Evolutionary conservation across 1,284 basidiomycete species (phyloP).

Genomic region (Marasmius oreades): DNA sequence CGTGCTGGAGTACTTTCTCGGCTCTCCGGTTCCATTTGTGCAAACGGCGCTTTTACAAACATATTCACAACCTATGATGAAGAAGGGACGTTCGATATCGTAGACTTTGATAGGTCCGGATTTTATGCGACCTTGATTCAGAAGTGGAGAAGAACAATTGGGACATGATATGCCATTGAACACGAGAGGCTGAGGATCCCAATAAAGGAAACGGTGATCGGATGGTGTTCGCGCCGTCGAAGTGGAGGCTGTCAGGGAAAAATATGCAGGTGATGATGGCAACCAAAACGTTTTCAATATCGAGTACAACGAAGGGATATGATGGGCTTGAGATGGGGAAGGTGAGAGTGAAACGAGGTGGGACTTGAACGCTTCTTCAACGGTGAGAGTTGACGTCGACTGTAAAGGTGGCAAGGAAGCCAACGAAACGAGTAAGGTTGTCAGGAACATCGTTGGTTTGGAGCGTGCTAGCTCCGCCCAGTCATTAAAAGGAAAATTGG

Average conservation of each 20-base stretch:
- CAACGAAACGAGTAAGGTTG: slow-evolving; percentile 49
- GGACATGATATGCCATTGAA: slow-evolving; percentile 75
- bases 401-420: slow-evolving; percentile 51
- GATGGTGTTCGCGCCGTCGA: slow-evolving; percentile 61
- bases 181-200: slow-evolving; percentile 74
- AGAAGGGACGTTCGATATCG: slow-evolving; percentile 73
- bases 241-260: slow-evolving; percentile 68
- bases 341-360: slow-evolving; percentile 60
- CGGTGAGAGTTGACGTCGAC: slow-evolving; percentile 50
- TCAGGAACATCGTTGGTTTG: slow-evolving; percentile 53
- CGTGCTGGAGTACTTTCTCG: slow-evolving; percentile 63
- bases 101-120: slow-evolving; percentile 70
- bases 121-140: slow-evolving; percentile 63
- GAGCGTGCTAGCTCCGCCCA: slow-evolving; percentile 56
- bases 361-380: slow-evolving; percentile 71
- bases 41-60: slow-evolving; percentile 51
- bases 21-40: slow-evolving; percentile 38
- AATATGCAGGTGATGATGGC: slow-evolving; percentile 68
- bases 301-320: slow-evolving; percentile 65
- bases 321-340: slow-evolving; percentile 38
- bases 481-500: slow-evolving; percentile 45
- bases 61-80: slow-evolving; percentile 77
- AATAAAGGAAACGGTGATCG: slow-evolving; percentile 71
- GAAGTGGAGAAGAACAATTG: slow-evolving; percentile 49
- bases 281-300: slow-evolving; percentile 77